Evolutionary conservation across 768 basidiomycete genomes (phyloP).

Genomic region (Trichaptum fuscoviolaceum): DNA sequence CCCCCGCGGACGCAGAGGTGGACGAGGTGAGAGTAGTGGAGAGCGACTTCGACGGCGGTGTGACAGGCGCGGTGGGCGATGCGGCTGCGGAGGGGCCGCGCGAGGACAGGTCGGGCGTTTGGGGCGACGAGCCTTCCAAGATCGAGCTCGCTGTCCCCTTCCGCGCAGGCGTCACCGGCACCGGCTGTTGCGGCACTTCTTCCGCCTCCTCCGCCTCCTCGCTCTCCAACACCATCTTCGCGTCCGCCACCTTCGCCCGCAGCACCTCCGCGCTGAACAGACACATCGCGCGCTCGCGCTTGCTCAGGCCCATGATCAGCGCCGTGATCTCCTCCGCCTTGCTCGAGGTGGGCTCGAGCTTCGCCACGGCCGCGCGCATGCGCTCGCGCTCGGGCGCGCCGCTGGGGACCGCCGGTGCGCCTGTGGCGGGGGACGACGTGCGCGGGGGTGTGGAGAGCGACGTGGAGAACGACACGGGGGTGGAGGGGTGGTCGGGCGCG

Average conservation of each 20-base stretch:
- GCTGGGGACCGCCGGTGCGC: constrained; percentile 53
- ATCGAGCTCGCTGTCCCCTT: constrained; percentile 35
- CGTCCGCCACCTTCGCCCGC: constrained; percentile 72
- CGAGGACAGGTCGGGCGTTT: constrained; percentile 74
- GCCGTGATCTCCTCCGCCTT: constrained; percentile 65
- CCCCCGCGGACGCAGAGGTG: neutral
- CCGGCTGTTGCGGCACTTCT: constrained; percentile 32
- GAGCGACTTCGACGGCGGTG: constrained; percentile 11
- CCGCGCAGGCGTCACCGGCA: constrained; percentile 55
- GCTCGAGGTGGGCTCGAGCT: constrained; percentile 44
- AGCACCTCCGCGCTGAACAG: constrained; percentile 83
- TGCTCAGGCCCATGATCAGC: constrained; percentile 79
- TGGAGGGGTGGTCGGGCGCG: constrained; percentile 87
- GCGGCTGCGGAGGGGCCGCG: constrained; percentile 67
- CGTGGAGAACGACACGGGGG: constrained; percentile 72
- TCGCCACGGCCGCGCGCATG: constrained; percentile 59
- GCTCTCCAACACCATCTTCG: constrained; percentile 74
- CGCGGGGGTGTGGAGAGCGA: constrained; percentile 78
- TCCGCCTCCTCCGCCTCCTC: constrained; percentile 49
- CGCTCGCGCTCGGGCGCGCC: constrained; percentile 67
- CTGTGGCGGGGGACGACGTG: constrained; percentile 71
- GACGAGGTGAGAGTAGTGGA: neutral
- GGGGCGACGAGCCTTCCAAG: constrained; percentile 52
- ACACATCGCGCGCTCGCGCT: constrained; percentile 87
- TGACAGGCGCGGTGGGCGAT: constrained; percentile 59